Percentiles rank a stretch among this genome's conserved stretches.
phyloP scores from a whole-genome alignment of 768 basidiomycete species.

The Leccinum fibrillosum region DNA sequence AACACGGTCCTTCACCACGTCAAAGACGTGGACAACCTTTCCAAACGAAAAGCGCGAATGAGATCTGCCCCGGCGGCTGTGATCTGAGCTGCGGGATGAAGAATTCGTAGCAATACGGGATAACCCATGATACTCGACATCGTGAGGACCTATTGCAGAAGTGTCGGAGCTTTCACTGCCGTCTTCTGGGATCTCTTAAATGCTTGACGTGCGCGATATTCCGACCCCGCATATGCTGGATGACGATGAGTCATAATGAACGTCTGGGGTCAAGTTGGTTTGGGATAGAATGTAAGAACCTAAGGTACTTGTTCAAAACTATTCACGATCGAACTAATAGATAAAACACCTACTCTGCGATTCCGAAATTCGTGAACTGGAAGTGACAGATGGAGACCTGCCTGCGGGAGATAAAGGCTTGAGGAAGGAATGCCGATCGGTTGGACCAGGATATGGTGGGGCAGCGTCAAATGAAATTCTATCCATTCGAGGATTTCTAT shows the following conservation, averaged over 20 bases:
- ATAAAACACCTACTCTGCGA: conserved; percentile 7
- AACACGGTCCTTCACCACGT: conserved; percentile 42
- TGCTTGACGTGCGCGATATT: conserved; percentile 34
- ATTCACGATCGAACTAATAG: neutral
- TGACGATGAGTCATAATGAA: conserved; percentile 5
- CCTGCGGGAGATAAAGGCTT: neutral
- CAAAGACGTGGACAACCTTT: conserved; percentile 48
- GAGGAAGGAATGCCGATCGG: neutral
- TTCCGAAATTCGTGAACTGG: conserved; percentile 8
- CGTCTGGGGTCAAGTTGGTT: conserved; percentile 1
- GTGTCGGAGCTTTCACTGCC: conserved; percentile 16
- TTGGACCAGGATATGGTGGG: conserved; percentile 31
- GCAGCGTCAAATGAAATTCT: conserved; percentile 15
- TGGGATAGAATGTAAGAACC: conserved; percentile 6
- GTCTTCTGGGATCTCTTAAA: conserved; percentile 39
- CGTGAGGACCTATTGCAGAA: neutral
- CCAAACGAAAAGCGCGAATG: conserved; percentile 52
- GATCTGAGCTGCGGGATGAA: conserved; percentile 14
- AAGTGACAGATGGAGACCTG: conserved; percentile 9
- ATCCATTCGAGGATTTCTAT: neutral
- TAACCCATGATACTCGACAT: conserved; percentile 12
- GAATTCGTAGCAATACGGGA: conserved; percentile 14
- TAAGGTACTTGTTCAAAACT: conserved; percentile 1
- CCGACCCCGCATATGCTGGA: neutral
- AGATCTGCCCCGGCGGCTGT: conserved; percentile 31